A percentile compares a stretch with the other conserved stretches of the same genome.
Conservation (phyloP, 2,329 filamentous ascomycete species). For the Calonectria pseudoreteaudii region DNA sequence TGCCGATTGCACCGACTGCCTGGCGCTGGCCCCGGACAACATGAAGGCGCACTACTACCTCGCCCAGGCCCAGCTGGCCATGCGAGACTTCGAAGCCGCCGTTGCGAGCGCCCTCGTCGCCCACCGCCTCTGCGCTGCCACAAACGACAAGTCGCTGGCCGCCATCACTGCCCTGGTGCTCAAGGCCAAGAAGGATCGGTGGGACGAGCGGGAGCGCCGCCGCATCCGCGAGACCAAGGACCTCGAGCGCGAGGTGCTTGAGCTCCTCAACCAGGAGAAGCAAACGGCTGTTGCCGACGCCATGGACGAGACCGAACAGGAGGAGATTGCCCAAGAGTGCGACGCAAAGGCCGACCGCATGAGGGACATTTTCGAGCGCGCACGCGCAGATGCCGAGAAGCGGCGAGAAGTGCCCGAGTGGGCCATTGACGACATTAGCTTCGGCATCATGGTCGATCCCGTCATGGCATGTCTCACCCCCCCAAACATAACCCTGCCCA, state of each 20-base stretch:
- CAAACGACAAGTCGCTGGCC: constrained; percentile 74
- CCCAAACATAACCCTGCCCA: neutral
- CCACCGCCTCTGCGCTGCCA: constrained; percentile 75
- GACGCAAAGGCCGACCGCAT: constrained; percentile 59
- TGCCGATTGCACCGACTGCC: constrained; percentile 80
- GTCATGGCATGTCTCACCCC: constrained; percentile 59
- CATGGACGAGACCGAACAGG: constrained; percentile 60
- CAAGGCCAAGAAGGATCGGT: constrained; percentile 85
- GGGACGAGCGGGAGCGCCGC: constrained; percentile 79
- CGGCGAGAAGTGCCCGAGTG: constrained; percentile 78
- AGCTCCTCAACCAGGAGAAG: constrained; percentile 60
- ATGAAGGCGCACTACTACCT: constrained; percentile 90
- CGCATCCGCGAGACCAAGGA: constrained; percentile 67
- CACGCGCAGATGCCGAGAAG: constrained; percentile 57
- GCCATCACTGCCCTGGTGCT: constrained; percentile 81
- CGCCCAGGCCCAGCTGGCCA: constrained; percentile 82
- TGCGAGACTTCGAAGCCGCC: constrained; percentile 75
- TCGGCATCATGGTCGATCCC: constrained; percentile 80
- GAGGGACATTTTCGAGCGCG: constrained; percentile 63
- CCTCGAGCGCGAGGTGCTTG: constrained; percentile 71
- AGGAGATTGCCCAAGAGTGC: constrained; percentile 61
- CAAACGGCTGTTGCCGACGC: constrained; percentile 54
- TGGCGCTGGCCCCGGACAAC: constrained; percentile 71
- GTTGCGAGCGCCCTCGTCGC: constrained; percentile 77
- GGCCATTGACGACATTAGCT: constrained; percentile 81